Conservation (phyloP, 208 protist species). For the Acanthamoeba divionensis region DNA sequence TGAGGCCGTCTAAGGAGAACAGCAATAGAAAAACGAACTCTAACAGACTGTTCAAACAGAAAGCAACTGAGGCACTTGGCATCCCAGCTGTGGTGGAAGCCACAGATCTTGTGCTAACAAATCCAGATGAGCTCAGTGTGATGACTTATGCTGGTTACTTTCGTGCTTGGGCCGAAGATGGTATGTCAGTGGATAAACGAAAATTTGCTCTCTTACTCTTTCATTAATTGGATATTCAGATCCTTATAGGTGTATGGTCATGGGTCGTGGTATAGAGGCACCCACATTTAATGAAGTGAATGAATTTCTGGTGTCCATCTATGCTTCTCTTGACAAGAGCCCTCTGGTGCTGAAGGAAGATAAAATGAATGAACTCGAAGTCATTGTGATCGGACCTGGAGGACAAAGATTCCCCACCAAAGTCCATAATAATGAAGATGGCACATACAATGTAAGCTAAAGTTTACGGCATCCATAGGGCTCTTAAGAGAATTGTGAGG, state of each 20-base stretch:
- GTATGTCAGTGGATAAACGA: too few species aligned
- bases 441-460: not conserved
- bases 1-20: not conserved
- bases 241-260: conserved; percentile 38
- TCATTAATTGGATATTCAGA: not conserved
- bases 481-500: too few species aligned
- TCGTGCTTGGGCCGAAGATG: not conserved
- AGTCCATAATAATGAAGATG: conserved; percentile 30
- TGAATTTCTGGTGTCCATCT: conserved; percentile 27
- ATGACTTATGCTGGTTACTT: conserved; percentile 45
- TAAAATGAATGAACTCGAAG: conserved; percentile 8
- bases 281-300: not conserved
- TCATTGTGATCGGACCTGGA: not conserved
- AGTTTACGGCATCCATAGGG: too few species aligned
- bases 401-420: not conserved
- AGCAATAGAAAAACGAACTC: not conserved
- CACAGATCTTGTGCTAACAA: not conserved
- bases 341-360: conserved; percentile 29
- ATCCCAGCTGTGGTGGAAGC: conserved; percentile 20
- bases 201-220: not conserved
- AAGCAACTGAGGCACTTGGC: conserved; percentile 36
- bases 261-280: conserved; percentile 15
- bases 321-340: conserved; percentile 8
- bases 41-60: not conserved
- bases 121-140: conserved; percentile 12